A percentile compares a stretch with the other conserved stretches of the same genome.
Conservation (phyloP, 192 early-diverging fungal species). For the Linnemannia zychae region DNA sequence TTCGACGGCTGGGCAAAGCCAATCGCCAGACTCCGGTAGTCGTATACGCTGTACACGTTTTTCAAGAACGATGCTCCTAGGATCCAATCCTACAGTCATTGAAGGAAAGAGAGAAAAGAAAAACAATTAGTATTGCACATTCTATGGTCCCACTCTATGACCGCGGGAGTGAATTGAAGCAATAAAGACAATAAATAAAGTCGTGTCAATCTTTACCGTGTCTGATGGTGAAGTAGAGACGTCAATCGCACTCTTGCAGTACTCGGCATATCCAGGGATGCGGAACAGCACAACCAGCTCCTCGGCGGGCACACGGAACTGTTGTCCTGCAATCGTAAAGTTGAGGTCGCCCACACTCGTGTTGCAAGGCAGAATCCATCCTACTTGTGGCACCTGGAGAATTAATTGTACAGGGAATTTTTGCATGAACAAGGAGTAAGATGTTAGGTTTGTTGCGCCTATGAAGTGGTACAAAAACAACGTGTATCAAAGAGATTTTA, state of each 20-base stretch:
- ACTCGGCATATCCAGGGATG: constrained; percentile 52
- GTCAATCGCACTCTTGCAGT: constrained; percentile 55
- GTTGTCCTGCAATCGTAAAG: constrained; percentile 44
- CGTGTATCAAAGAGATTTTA: background rate
- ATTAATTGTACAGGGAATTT: background rate
- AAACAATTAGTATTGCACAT: background rate
- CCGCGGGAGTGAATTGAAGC: background rate
- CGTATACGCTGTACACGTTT: constrained; percentile 52
- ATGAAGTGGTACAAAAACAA: background rate
- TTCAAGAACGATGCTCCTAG: constrained; percentile 50
- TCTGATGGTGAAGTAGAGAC: constrained; percentile 22
- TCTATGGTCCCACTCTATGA: no score
- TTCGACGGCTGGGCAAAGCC: constrained; percentile 53
- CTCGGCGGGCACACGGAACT: constrained; percentile 46
- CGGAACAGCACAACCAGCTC: constrained; percentile 47
- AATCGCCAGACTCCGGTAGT: constrained; percentile 29
- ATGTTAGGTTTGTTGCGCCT: background rate
- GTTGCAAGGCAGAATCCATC: constrained; percentile 55
- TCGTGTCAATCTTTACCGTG: background rate
- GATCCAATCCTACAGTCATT: constrained; percentile 33
- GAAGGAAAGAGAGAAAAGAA: background rate
- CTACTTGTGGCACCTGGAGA: constrained; percentile 35
- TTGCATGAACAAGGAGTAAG: background rate
- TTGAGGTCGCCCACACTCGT: constrained; percentile 49
- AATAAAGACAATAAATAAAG: background rate